These are phyloP conservation scores for Candida awuae DNA, from an alignment of 805 yeast species.

Conservation along the genomic window DNA sequence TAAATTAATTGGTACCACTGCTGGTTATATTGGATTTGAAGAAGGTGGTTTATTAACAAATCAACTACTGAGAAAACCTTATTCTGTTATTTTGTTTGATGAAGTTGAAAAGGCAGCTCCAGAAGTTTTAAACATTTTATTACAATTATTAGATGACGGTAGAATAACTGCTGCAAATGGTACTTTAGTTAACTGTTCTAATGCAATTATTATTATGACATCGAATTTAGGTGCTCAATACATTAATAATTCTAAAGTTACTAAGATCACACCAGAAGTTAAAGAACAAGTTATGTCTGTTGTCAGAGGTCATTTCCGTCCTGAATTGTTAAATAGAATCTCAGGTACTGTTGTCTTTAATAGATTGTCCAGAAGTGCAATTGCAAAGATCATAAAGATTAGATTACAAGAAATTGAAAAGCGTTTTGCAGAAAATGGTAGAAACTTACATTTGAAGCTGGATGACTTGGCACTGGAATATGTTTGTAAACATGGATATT, in stretches of 20 bases:
- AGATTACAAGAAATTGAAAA: conserved; percentile 78
- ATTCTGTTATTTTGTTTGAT: conserved; percentile 92
- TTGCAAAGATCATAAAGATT: conserved; percentile 82
- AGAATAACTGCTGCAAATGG: conserved; percentile 93
- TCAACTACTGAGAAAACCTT: conserved; percentile 83
- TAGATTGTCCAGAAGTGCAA: conserved; percentile 84
- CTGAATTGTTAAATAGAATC: conserved; percentile 94
- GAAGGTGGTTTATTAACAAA: conserved; percentile 97
- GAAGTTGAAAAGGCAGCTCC: conserved; percentile 99
- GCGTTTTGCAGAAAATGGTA: conserved; percentile 80
- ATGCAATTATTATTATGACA: conserved; percentile 90
- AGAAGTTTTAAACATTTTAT: conserved; percentile 83
- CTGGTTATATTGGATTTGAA: conserved; percentile 94
- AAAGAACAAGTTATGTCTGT: conserved; percentile 74
- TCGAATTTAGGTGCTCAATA: conserved; percentile 94
- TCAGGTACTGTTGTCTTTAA: conserved; percentile 90
- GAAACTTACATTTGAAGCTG: conserved; percentile 63
- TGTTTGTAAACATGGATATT: conserved; percentile 80
- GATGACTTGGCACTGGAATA: conserved; percentile 72
- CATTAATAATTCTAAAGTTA: conserved; percentile 54
- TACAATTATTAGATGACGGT: conserved; percentile 95
- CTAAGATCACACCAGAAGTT: conserved; percentile 60
- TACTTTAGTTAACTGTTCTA: conserved; percentile 86
- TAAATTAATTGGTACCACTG: conserved; percentile 92
- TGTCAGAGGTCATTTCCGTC: conserved; percentile 86